Evolutionary conservation across 2,329 filamentous ascomycete genomes (phyloP).

Genomic region (Boeremia exigua): DNA sequence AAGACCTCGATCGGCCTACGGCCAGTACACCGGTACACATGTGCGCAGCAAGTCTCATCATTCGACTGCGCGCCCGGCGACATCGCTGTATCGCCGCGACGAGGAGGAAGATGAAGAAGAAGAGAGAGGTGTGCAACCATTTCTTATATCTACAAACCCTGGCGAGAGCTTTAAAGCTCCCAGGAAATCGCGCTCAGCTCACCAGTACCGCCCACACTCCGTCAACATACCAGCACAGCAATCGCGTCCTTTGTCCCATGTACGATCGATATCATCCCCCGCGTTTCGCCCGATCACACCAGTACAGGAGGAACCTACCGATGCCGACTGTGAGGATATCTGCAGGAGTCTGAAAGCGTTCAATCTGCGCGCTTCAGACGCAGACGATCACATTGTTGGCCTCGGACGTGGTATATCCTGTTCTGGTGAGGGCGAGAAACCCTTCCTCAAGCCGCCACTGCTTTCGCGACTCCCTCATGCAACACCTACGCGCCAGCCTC

Average conservation of each 20-base stretch:
- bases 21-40: slow-evolving; percentile 34
- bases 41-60: slow-evolving; percentile 56
- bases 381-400: slow-evolving; percentile 25
- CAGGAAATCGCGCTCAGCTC: slow-evolving; percentile 31
- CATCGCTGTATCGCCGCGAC: slow-evolving; percentile 51
- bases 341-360: slow-evolving; percentile 34
- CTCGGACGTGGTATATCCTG: slow-evolving; percentile 34
- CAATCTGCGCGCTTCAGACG: slow-evolving; percentile 30
- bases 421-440: slow-evolving; percentile 34
- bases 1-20: slow-evolving; percentile 58
- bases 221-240: slow-evolving; percentile 23
- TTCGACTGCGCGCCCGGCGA: slow-evolving; percentile 49
- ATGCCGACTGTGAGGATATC: slow-evolving; percentile 38
- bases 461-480: slow-evolving; percentile 34
- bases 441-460: slow-evolving; percentile 30
- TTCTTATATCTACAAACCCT: slow-evolving; percentile 49
- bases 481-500: slow-evolving; percentile 27
- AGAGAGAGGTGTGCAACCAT: slow-evolving; percentile 54
- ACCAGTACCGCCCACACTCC: slow-evolving; percentile 26
- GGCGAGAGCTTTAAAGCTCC: slow-evolving; percentile 37
- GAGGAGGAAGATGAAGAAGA: slow-evolving; percentile 49
- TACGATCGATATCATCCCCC: slow-evolving; percentile 36
- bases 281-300: slow-evolving; percentile 30
- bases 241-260: slow-evolving; percentile 20
- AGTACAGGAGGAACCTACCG: slow-evolving; percentile 37